Base-by-base conservation (phyloP, 164 flowering plant genomes). In the Umbilicus rupestris region DNA sequence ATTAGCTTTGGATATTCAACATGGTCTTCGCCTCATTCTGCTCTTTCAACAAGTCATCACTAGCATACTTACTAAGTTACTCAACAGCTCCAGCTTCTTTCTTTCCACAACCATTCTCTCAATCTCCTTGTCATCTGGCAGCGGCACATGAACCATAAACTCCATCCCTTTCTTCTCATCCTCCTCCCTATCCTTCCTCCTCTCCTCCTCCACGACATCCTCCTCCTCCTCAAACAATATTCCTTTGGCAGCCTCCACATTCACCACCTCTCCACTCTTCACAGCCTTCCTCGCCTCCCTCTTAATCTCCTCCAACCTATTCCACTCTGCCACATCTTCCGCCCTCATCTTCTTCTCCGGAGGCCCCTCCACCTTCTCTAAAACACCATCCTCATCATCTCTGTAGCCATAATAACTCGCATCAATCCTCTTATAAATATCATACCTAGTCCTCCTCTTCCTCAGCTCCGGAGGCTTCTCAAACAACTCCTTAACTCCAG, bases 41-140 rank as follows among this genome's bases (percentile, higher is more conserved):
- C 79, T 88, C 94, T 76, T 82, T 91, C 77, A 84, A 22, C 35
- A 92, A 78, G 63, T 68, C 68, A 19, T 85, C 87, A 69, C 93
- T 92, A 12, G 80, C 75, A 70, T 92, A 92, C 77, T n/a, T n/a
- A n/a, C n/a, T n/a, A n/a, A n/a, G n/a, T 85, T 90, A 47, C 78
- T 86, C 80, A 92, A 68, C 60, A 92, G 71, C 68, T 92, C 98
- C 84, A 67, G 79, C 85, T 92, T 92, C 84, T 92, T 92, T 94
- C 84, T 92, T 88, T 92, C 92, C 66, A 92, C 71, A 39, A 92
- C 83, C 92, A 88, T 90, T 77, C 77, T 88, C 82, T 88, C 96
- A 64, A 92, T 90, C 83, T 92, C 98, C 80, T 84, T 85, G 75
- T 85, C 96, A 75, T 90, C 97, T 0, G 98, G 97, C 74, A 92